Evolutionary conservation across 2,329 filamentous ascomycete species (phyloP), one percentile per base, ranked within the genome.

Genomic region (Sphaerulina populicola): DNA sequence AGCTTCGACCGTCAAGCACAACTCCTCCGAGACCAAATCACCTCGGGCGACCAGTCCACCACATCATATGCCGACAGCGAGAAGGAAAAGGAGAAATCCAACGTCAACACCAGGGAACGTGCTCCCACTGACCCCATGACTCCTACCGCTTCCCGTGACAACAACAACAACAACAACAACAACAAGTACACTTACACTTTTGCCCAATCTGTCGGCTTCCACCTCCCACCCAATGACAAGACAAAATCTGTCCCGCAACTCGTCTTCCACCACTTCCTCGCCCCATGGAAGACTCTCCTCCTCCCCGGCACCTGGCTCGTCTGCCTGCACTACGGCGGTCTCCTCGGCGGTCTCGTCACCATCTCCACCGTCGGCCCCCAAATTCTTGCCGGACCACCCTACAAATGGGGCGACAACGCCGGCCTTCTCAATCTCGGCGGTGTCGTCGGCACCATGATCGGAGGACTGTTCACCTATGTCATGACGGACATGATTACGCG

Each of bases 241-340:
- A 60, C 1, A 68, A 66, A 53, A 64, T 67, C 0, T 68, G 68
- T 46, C 54, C 63, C 7, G 61, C 64, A 29, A 69, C 68, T n/a
- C 9, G 44, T 71, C 2, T 37, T 62, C 6, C 51, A 57, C 5
- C 68, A 69, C 21, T 68, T 71, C 50, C 31, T 69, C 31, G 66
- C 63, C 2, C 70, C 70, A 0, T 72, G 64, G 60, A 61, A 64
- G 12, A 62, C 64, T 1, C 59, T 72, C 10, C 61, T 66, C 2
- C 63, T 71, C 18, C 71, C 71, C 3, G 71, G 71, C 31, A 68
- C 69, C 0, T 71, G 69, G 68, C 62, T 72, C 3, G 64, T 72
- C 10, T 67, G 70, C 39, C 53, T 67, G 0, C 70, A 70, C 61
- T 72, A 73, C 48, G 69, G 69, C 5, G 71, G 70, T 1, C 61